Evolutionary conservation across 2,329 filamentous ascomycete species (phyloP), one percentile per base, ranked within the genome.

Genomic region (Basipetospora sp.): DNA sequence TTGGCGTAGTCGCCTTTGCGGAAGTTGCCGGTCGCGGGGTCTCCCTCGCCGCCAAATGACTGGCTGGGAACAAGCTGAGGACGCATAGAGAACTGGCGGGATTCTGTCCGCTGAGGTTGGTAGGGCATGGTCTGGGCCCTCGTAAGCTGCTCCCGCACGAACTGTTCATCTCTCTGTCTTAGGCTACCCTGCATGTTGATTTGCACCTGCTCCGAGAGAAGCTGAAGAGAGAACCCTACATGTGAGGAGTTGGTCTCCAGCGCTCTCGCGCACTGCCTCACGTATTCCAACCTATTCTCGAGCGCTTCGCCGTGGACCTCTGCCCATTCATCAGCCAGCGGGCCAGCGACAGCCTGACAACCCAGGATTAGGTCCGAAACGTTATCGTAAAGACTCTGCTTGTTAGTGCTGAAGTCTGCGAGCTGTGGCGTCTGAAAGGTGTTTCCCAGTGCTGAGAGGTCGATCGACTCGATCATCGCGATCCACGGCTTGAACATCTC

Each of bases 281-380:
- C 85, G 44, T 82, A 79, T 45, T 80, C 81, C 18, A 96, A 59
- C 16, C 90, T 77, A 46, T 84, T 84, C 51, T 94, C 88, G 20
- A 98, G 65, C 6, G 87, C 82, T 53, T 93, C 85, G 2, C 86
- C 85, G 31, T 86, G 77, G n/a, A 87, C 67, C 53, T 94, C 86
- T 4, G 87, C 76, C 90, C 90, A 98, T 59, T 98, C 90, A 53
- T 98, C 90, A 8, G 80, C 83, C 31, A 98, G 59, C 5, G 90
- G 90, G 8, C 84, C 84, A 5, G 86, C 83, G n/a, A 96, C 80
- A 17, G 82, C 77, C 58, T 98, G 90, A 50, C 87, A 94, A 41
- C 80, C 77, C 35, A 94, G 62, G 4, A 96, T 62, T 19, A 98
- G 70, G 53, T 96, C 90, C 8, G 86, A 87, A 39, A 94, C 80